These are phyloP conservation scores for Simmondsia chinensis DNA, from an alignment of 148 eudicot species.

Conservation along the genomic window DNA sequence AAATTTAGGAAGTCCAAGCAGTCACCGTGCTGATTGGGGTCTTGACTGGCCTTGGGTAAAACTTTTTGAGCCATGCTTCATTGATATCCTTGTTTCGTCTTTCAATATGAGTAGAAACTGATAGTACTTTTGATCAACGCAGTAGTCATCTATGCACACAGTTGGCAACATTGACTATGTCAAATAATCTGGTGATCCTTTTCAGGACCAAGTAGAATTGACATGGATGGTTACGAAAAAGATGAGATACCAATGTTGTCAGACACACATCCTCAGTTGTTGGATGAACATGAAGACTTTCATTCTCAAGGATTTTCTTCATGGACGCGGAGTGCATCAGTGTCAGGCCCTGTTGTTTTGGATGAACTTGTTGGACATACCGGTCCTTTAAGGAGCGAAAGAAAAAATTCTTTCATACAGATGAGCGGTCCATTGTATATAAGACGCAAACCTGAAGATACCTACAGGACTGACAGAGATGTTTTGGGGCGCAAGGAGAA, in stretches of 20 bases:
- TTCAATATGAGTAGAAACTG: too few species aligned
- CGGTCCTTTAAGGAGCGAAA: constrained; percentile 51
- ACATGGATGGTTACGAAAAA: constrained; percentile 50
- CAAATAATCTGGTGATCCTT: too few species aligned
- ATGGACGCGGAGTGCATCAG: constrained; percentile 40
- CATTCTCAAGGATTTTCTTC: constrained; percentile 11
- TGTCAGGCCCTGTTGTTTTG: constrained; percentile 36
- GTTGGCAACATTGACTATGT: too few species aligned
- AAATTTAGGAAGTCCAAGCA: too few species aligned
- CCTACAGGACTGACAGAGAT: constrained; percentile 16
- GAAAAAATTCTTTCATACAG: constrained; percentile 24
- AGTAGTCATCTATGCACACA: too few species aligned
- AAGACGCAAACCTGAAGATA: constrained; percentile 23
- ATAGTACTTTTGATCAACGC: too few species aligned
- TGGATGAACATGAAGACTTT: constrained; percentile 16
- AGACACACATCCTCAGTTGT: constrained; percentile 3
- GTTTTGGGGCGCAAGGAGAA: constrained; percentile 7
- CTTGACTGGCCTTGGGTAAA: too few species aligned
- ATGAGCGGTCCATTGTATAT: constrained; percentile 58
- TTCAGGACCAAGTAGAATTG: too few species aligned
- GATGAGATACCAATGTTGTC: constrained; percentile 55
- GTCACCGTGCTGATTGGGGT: too few species aligned
- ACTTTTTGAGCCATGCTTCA: too few species aligned
- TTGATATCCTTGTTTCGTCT: too few species aligned
- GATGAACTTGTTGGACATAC: constrained; percentile 30